Evolutionary conservation across 768 basidiomycete genomes (phyloP).

Genomic region (Russula sp.): DNA sequence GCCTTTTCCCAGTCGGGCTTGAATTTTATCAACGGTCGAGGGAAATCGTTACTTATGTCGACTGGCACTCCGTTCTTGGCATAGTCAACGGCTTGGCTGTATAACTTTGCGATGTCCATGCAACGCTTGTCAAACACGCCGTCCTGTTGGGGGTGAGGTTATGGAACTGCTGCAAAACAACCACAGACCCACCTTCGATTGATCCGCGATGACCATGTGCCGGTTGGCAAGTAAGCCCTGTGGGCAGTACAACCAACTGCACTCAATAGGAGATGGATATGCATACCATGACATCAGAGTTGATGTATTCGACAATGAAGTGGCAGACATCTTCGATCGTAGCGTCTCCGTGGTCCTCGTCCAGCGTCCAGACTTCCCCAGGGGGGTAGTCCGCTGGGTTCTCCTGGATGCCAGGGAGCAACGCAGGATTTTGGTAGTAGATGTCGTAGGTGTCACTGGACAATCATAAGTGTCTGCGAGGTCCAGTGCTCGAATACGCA

Average conservation of each 20-base stretch:
- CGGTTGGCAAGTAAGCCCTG: conserved; percentile 67
- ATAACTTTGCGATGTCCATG: conserved; percentile 51
- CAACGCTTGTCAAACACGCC: conserved; percentile 57
- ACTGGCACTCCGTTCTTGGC: conserved; percentile 70
- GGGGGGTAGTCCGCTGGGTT: conserved; percentile 33
- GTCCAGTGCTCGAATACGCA: conserved; percentile 23
- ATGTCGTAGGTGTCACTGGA: conserved; percentile 60
- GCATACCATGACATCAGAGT: conserved; percentile 68
- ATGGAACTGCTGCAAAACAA: neutral
- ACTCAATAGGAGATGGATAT: neutral
- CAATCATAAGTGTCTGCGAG: neutral
- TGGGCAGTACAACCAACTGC: neutral
- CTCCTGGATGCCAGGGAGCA: conserved; percentile 48
- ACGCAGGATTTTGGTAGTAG: conserved; percentile 40
- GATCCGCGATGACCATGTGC: conserved; percentile 68
- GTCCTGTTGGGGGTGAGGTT: conserved; percentile 31
- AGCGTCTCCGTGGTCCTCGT: conserved; percentile 30
- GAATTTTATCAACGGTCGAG: conserved; percentile 49
- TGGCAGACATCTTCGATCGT: conserved; percentile 66
- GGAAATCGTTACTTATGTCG: conserved; percentile 39
- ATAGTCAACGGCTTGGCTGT: conserved; percentile 69
- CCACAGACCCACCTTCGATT: conserved; percentile 46
- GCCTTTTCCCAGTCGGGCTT: conserved; percentile 74
- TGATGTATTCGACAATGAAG: conserved; percentile 77
- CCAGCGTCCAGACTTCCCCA: conserved; percentile 1